Evolutionary conservation across 768 basidiomycete genomes (phyloP).

Genomic region (Suillus brevipes): DNA sequence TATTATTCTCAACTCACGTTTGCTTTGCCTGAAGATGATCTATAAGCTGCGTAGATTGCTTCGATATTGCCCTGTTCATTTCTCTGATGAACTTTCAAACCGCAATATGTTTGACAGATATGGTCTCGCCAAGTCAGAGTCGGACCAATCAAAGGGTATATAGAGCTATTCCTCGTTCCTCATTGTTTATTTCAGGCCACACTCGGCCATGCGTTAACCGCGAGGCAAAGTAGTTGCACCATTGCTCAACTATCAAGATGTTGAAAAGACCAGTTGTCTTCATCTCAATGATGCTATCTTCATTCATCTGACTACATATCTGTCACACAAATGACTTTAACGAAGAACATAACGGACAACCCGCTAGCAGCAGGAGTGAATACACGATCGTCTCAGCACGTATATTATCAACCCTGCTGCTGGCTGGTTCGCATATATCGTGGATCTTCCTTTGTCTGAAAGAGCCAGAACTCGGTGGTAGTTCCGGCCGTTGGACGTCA

Average conservation of each 20-base stretch:
- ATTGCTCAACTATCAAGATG: not conserved
- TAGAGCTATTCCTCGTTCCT: not conserved
- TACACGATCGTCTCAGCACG: not conserved
- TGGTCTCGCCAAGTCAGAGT: not conserved
- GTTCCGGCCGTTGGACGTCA: not conserved
- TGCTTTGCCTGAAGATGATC: not conserved
- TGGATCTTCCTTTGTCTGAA: not conserved
- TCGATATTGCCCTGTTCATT: not conserved
- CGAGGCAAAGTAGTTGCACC: not conserved
- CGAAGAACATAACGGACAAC: not conserved
- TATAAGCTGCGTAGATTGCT: not conserved
- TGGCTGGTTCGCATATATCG: not conserved
- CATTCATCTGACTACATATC: not conserved
- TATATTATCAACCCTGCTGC: not conserved
- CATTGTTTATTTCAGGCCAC: constrained; percentile 1
- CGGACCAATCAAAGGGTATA: not conserved
- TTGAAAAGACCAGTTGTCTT: not conserved
- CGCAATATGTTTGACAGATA: not conserved
- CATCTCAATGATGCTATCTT: not conserved
- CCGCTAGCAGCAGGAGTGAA: not conserved
- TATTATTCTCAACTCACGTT: not conserved
- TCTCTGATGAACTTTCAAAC: not conserved
- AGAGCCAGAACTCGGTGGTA: not conserved
- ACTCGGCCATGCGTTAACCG: not conserved
- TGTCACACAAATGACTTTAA: not conserved